A percentile compares a stretch with the other conserved stretches of the same genome.
Conservation (phyloP, 2,329 filamentous ascomycete species). For the Geosmithia putterillii region DNA sequence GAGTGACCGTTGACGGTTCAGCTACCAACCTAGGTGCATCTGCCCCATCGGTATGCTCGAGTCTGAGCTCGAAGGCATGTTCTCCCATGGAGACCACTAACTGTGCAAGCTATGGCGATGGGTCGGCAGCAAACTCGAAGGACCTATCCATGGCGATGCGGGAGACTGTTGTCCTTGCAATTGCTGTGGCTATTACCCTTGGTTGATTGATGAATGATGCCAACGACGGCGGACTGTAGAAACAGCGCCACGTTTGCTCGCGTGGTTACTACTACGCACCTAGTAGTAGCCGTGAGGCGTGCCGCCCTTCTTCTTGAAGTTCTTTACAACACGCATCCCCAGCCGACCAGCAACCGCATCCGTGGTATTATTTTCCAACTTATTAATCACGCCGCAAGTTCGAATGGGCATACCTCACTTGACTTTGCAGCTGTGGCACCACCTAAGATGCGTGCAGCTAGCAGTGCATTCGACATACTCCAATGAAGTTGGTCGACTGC, state of each 20-base stretch:
- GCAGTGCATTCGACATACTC: background rate
- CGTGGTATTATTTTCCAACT: background rate
- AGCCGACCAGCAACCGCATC: background rate
- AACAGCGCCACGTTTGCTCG: background rate
- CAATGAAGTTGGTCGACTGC: background rate
- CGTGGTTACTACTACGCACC: no score
- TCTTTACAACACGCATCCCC: no score
- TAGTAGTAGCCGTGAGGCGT: no score
- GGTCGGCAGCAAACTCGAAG: background rate
- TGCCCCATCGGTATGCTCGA: slow-evolving; percentile 42
- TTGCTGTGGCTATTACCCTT: background rate
- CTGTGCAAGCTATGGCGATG: slow-evolving; percentile 18
- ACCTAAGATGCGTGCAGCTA: background rate
- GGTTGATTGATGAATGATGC: background rate
- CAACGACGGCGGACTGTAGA: background rate
- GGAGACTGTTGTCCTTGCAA: background rate
- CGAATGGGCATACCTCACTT: background rate
- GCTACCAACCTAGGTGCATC: slow-evolving; percentile 26
- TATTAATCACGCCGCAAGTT: background rate
- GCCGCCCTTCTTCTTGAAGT: no score
- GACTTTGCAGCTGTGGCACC: background rate
- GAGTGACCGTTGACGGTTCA: slow-evolving; percentile 35
- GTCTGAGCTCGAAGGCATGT: slow-evolving; percentile 40
- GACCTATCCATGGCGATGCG: background rate
- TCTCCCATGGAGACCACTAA: slow-evolving; percentile 25